Evolutionary conservation across 805 yeast genomes (phyloP).

Genomic region (Cyberlindnera lachancei): DNA sequence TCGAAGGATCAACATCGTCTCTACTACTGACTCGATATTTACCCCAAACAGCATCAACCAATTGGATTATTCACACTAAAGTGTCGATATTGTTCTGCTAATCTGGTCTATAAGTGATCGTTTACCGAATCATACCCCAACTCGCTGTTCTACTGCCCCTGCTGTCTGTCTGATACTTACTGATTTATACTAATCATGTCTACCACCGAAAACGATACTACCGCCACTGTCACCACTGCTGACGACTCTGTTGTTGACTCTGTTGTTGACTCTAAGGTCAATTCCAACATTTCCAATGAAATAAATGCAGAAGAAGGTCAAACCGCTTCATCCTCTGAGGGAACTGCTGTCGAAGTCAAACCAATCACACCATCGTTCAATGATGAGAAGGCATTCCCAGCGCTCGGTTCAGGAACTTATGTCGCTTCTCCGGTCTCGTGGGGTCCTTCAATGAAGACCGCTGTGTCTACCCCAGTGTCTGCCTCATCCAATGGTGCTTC

Average conservation of each 20-base stretch:
- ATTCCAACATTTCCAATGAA: no score
- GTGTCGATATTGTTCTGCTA: no score
- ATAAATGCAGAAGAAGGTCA: no score
- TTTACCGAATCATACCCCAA: no score
- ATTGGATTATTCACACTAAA: no score
- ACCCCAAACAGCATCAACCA: no score
- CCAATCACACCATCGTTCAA: conserved; percentile 29
- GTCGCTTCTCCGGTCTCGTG: conserved; percentile 31
- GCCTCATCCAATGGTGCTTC: conserved; percentile 9
- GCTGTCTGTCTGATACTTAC: conserved; percentile 3
- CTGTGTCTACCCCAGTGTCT: conserved; percentile 18
- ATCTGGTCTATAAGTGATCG: no score
- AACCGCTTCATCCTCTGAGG: no score
- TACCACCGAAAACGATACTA: conserved; percentile 1
- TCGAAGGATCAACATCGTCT: no score
- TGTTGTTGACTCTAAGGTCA: neutral
- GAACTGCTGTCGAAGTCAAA: conserved; percentile 4
- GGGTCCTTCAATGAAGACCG: conserved; percentile 26
- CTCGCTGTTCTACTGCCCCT: conserved; percentile 1
- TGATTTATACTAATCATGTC: conserved; percentile 1
- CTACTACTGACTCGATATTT: no score
- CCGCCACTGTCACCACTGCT: no score
- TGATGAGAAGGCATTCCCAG: conserved; percentile 57
- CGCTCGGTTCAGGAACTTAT: conserved; percentile 43
- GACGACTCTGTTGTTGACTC: conserved; percentile 1